phyloP scores from a whole-genome alignment of 345 rosid species.

The Rhodomyrtus tomentosa region DNA sequence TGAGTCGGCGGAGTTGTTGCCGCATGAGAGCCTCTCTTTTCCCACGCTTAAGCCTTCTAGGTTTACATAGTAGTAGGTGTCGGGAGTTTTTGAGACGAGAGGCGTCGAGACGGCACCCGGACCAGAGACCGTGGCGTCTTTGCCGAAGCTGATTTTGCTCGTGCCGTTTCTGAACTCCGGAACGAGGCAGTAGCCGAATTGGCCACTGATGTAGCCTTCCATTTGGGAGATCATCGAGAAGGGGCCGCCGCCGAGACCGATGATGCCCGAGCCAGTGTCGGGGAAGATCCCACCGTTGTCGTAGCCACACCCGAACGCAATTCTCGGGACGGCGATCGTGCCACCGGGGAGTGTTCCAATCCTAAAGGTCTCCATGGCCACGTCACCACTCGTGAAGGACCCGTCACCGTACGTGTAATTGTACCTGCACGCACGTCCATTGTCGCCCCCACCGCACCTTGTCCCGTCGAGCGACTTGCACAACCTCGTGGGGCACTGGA shows the following conservation, averaged over 20 bases:
- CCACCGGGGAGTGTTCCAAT: slow-evolving; percentile 6
- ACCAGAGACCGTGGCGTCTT: slow-evolving; percentile 4
- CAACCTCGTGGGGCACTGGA: slow-evolving; percentile 19
- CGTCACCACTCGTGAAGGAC: slow-evolving; percentile 23
- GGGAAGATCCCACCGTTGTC: slow-evolving; percentile 32
- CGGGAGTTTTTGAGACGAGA: slow-evolving; percentile 11
- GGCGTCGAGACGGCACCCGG: slow-evolving; percentile 21
- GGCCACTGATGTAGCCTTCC: slow-evolving; percentile 10
- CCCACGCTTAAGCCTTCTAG: slow-evolving; percentile 53
- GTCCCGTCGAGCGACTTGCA: slow-evolving; percentile 14
- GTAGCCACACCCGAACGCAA: slow-evolving; percentile 46
- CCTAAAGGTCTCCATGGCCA: slow-evolving; percentile 30
- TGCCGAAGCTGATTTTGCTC: slow-evolving; percentile 42
- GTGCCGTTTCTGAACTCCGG: slow-evolving; percentile 8
- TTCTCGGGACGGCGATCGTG: slow-evolving; percentile 6
- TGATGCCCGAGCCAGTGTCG: slow-evolving; percentile 35
- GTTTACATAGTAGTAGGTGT: slow-evolving; percentile 30
- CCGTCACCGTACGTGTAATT: slow-evolving; percentile 34
- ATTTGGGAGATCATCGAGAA: slow-evolving; percentile 43
- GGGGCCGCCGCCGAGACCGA: slow-evolving; percentile 54
- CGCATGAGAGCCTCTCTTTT: background rate
- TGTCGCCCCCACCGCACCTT: slow-evolving; percentile 1
- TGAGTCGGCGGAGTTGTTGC: background rate
- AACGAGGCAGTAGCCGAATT: slow-evolving; percentile 47
- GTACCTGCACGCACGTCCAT: slow-evolving; percentile 15